Conservation (phyloP, 2,329 filamentous ascomycete genomes). For the Paracoccidioides lutzii region DNA sequence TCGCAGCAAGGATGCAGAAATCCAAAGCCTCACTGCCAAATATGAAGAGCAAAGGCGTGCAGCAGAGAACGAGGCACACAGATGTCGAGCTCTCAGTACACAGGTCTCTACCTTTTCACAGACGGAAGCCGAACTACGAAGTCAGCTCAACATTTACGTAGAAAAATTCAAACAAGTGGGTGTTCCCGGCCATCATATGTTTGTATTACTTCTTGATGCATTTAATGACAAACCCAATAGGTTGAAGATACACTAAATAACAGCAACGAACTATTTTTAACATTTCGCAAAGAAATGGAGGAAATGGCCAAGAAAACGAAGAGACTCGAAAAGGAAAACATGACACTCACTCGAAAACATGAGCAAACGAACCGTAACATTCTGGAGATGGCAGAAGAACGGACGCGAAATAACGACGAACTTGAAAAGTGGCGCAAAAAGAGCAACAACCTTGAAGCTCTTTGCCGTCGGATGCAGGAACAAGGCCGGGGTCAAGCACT, state of each 20-base stretch:
- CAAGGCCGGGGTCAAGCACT: conserved; percentile 69
- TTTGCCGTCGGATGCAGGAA: conserved; percentile 92
- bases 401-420: conserved; percentile 60
- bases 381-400: conserved; percentile 91
- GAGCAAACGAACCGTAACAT: conserved; percentile 91
- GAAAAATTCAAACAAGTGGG: conserved; percentile 99
- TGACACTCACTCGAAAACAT: conserved; percentile 79
- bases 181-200: conserved; percentile 5
- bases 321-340: conserved; percentile 90
- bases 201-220: neutral
- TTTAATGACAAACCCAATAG: conserved; percentile 41
- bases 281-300: conserved; percentile 97
- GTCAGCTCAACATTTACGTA: conserved; percentile 94
- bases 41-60: conserved; percentile 82
- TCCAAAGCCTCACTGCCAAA: conserved; percentile 79
- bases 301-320: conserved; percentile 99
- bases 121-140: conserved; percentile 84
- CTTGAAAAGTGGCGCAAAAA: conserved; percentile 70
- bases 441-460: conserved; percentile 81
- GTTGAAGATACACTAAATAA: conserved; percentile 98
- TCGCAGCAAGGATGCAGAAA: conserved; percentile 88
- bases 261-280: conserved; percentile 92
- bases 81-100: conserved; percentile 71
- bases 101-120: conserved; percentile 94
- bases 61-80: conserved; percentile 66